Evolutionary conservation across 495 filamentous ascomycete genomes (phyloP), one percentile per base, ranked within the genome.

Genomic region (Monascus purpureus): DNA sequence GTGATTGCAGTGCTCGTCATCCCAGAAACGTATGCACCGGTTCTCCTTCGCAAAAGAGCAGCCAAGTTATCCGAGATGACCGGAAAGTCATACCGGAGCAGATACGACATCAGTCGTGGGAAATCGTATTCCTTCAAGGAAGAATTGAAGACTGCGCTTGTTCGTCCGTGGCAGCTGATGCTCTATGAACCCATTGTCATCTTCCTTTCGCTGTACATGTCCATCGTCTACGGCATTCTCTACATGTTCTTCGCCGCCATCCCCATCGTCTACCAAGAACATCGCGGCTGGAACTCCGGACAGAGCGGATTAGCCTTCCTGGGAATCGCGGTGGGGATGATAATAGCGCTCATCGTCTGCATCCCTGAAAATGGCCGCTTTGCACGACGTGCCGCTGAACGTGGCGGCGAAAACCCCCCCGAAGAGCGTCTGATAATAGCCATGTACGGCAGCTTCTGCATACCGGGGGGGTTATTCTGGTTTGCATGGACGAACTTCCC

Each of bases 201-300:
- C 40, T 48, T 77, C 17, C 65, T 80, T 11, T 76, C 72, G 9
- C 40, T 82, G 4, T 87, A 87, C 50, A 73, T 86, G 56, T 72
- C 79, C 26, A 71, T 84, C 36, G 59, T 75, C 7, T 87, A 85
- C 45, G 76, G 80, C 8, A 75, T 81, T 16, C 52, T 88, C 8
- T 92, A 90, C 53, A 72, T 92, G 38, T 67, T 90, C 41, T 93
- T 95, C 54, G 75, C 83, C 18, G 82, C 82, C 13, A 66, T 65
- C 49, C 86, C 86, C 4, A 79, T 92, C 35, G 76, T 93, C 31
- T 93, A 82, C 55, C 60, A 71, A 16, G 47, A 72, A 17, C 45
- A 75, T 35, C 80, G 84, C 18, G 74, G 75, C 42, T 93, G 85
- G 86, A 68, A 65, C 22, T 63, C 75, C 23, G 75, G 80, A 25